A percentile compares a stretch with the other conserved stretches of the same genome.
phyloP scores from a whole-genome alignment of 78 protist species.

The Dictyostelium discoideum region dicty_2.7 NC_007088.5:729001-729500 shows the following conservation, averaged over 20 bases:
- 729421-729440: no score
- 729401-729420: no score
- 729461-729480: no score
- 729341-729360: background rate
- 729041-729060: no score
- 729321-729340: background rate
- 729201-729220: background rate
- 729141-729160: conserved; percentile 56
- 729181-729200: conserved; percentile 6
- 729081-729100: no score
- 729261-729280: background rate
- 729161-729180: conserved; percentile 12
- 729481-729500: no score
- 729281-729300: no score
- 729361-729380: background rate
- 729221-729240: background rate
- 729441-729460: no score
- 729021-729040: no score
- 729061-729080: no score
- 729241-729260: background rate
- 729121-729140: conserved; percentile 16
- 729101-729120: no score
- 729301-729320: background rate
- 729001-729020: no score
- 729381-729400: background rate